phyloP scores from a whole-genome alignment of 345 rosid genomes.

The Nasturtium officinale region DNA sequence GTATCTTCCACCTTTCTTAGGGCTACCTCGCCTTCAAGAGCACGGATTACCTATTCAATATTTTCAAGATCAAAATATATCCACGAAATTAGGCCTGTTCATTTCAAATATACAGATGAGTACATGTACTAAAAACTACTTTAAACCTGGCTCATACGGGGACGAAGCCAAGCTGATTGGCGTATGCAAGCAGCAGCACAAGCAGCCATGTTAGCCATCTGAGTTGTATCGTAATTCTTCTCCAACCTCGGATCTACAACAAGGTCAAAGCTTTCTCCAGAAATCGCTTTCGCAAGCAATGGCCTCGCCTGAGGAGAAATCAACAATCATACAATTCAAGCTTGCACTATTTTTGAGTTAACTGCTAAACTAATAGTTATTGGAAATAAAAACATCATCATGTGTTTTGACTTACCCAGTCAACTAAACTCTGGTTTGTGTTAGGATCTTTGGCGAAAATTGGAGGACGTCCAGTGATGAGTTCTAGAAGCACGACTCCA shows the following conservation, averaged over 20 bases:
- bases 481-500: constrained; percentile 78
- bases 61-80: not conserved
- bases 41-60: constrained; percentile 58
- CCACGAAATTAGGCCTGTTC: not conserved
- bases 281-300: constrained; percentile 52
- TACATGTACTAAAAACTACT: not conserved
- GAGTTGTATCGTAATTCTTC: constrained; percentile 47
- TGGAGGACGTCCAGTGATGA: constrained; percentile 69
- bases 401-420: constrained; percentile 60
- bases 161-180: constrained; percentile 70
- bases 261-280: constrained; percentile 43
- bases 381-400: not conserved
- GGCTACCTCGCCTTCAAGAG: constrained; percentile 65
- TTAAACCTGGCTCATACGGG: constrained; percentile 77
- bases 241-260: constrained; percentile 59
- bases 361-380: not conserved
- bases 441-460: constrained; percentile 49
- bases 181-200: constrained; percentile 82
- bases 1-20: constrained; percentile 53
- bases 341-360: not conserved
- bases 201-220: constrained; percentile 66
- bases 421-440: constrained; percentile 63
- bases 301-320: constrained; percentile 61
- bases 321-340: not conserved
- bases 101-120: not conserved